phyloP scores from a whole-genome alignment of 2,329 filamentous ascomycete species.

The Ascosphaera apis region DNA sequence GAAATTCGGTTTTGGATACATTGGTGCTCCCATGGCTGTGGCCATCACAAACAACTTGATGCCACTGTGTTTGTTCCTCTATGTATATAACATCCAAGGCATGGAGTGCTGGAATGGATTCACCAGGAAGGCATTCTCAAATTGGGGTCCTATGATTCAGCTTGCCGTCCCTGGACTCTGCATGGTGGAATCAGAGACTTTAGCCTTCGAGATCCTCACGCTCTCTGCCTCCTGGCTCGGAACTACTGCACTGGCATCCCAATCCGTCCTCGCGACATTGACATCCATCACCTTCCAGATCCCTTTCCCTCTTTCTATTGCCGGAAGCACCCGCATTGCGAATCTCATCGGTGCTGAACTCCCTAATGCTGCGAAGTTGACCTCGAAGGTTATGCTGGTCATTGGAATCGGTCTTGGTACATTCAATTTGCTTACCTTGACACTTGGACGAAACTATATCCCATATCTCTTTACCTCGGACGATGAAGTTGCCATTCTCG shows the following conservation, averaged over 20 bases:
- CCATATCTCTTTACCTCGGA: constrained; percentile 61
- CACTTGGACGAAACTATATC: constrained; percentile 45
- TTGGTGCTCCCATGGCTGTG: constrained; percentile 60
- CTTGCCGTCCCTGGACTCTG: constrained; percentile 73
- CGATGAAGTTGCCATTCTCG: constrained; percentile 41
- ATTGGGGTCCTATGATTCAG: constrained; percentile 67
- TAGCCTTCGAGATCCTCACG: constrained; percentile 80
- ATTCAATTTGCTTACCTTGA: constrained; percentile 52
- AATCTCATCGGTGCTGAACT: constrained; percentile 80
- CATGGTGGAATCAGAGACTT: constrained; percentile 85
- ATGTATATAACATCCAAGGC: constrained; percentile 49
- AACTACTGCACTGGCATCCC: constrained; percentile 59
- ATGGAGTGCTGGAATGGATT: constrained; percentile 64
- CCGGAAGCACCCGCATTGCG: constrained; percentile 66
- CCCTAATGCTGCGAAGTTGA: constrained; percentile 55
- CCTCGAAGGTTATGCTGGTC: constrained; percentile 52
- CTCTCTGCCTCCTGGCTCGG: constrained; percentile 62
- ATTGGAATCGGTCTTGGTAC: constrained; percentile 49
- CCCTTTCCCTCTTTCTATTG: constrained; percentile 76
- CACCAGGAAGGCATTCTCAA: constrained; percentile 41
- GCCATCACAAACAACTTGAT: constrained; percentile 53
- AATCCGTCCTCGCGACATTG: constrained; percentile 62
- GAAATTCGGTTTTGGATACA: constrained; percentile 41
- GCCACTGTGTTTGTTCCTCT: constrained; percentile 47
- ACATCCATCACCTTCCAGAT: constrained; percentile 69